Conservation (phyloP, 768 basidiomycete species). For the Xanthoconium stramineum region DNA sequence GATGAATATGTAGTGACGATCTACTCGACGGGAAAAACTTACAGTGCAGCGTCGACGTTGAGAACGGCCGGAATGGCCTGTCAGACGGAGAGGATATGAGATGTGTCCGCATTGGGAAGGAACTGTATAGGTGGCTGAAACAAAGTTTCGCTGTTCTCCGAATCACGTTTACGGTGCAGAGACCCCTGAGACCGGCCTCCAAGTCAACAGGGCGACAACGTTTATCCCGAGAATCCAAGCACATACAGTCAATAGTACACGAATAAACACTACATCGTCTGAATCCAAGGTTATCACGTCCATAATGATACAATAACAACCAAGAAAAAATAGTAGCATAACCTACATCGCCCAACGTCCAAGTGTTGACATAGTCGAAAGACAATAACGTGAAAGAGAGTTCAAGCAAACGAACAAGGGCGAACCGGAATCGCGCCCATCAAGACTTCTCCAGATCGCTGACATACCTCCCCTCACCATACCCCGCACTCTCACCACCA, state of each 20-base stretch:
- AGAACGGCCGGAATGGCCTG: not conserved
- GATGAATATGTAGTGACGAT: not conserved
- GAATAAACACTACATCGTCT: not conserved
- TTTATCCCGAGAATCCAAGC: not conserved
- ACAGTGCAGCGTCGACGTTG: slow-evolving; percentile 25
- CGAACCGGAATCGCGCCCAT: not conserved
- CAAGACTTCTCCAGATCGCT: slow-evolving; percentile 40
- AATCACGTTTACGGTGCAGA: slow-evolving; percentile 4
- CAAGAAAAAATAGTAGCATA: not conserved
- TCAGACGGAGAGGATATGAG: not conserved
- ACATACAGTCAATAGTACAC: not conserved
- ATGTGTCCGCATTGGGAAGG: slow-evolving; percentile 4
- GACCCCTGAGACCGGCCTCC: no score
- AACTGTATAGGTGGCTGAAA: slow-evolving; percentile 30
- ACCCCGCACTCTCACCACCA: slow-evolving; percentile 32
- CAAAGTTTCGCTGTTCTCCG: slow-evolving; percentile 5
- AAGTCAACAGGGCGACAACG: no score
- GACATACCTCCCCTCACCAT: slow-evolving; percentile 43
- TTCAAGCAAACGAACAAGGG: not conserved
- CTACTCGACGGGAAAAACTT: not conserved
- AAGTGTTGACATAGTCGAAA: slow-evolving; percentile 3
- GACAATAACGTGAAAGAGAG: slow-evolving; percentile 6
- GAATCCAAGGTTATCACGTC: not conserved
- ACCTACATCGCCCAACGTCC: not conserved
- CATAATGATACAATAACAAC: not conserved